Evolutionary conservation across 345 rosid species (phyloP), one percentile per base, ranked within the genome.

Genomic region (Camelina neglecta): DNA sequence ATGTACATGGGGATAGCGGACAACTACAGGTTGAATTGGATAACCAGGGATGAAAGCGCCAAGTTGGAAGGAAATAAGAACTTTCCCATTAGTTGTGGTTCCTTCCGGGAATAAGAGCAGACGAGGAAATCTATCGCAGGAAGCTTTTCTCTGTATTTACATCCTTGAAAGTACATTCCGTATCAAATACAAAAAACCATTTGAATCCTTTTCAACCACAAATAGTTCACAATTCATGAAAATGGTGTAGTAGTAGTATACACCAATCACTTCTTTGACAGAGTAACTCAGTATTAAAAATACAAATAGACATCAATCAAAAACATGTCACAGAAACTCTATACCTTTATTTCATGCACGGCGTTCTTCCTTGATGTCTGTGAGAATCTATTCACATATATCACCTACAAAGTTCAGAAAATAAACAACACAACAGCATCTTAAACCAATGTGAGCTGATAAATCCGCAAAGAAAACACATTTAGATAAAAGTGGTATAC

Each of bases 91-190:
- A 16, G 97, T 90, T 15, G 99, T 95, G 29, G 99, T 95, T 74
- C 99, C 99, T 87, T 95, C 99, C 5, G 99, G 99, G 87, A 95
- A 95, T 57, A 95, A 79, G 54, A 95, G 85, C 71, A 95, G 69
- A 60, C 93, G 89, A 31, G 99, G 99, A 87, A 83, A 95, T 74
- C 72, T 83, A 85, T 86, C 82, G 65, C 87, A 87, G 9, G 92
- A 82, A 74, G 93, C 99, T 86, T 92, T 90, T 95, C 93, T 95
- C 99, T 95, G 97, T 87, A 89, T 92, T 21, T 80, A 95, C 83
- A 87, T 82, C 92, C 99, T 88, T 82, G 88, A 92, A 95, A 95
- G 82, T 79, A 95, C 74, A 80, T 85, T 95, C 90, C 92, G 89
- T 95, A 95, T 95, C 99, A 95, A 86, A 92, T 81, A 84, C 81